Base-by-base conservation (phyloP, 2,329 filamentous ascomycete genomes). In the Colletotrichum godetiae region DNA sequence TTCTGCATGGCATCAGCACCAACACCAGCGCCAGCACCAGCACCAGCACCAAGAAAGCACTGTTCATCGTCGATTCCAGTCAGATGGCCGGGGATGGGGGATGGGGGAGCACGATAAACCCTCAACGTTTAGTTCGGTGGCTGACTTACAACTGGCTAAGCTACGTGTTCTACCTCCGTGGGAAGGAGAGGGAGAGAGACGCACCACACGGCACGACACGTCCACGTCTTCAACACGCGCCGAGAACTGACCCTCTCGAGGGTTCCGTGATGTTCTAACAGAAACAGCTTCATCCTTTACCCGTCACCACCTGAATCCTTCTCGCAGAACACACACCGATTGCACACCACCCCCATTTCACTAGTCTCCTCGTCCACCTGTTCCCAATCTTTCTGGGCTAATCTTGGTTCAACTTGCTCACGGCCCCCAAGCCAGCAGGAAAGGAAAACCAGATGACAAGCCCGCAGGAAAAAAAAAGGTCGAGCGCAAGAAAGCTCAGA, bases 201-300 rank as follows among this genome's bases (percentile, higher is more conserved):
- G 27, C 27, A 42, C 37, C 37, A 42, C 15, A 42, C 37, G 13
- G 37, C 42, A 49, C 42, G 42, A n/a, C 42, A n/a, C 42, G 42
- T 49, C 11, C n/a, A 31, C 35, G 12, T 37, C 35, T 42, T 42
- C 13, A 15, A 42, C n/a, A 37, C 49, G 46, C 46, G 29, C 46
- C 46, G 27, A 27, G n/a, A 7, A 27, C 13, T 37, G 29, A 5
- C 22, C 61, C 15, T 11, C 24, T 31, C 12, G 46, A 31, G 19
- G 19, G 35, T 46, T 55, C 46, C 61, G 46, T 63, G 61, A 63
- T 37, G 61, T n/a, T 53, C 46, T 7, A 46, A 63, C 49, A 33
- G 31, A 13, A 13, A 49, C 7, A 55, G 61, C 61, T 37, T 55
- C 52, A 55, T 55, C 52, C 52, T 27, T 13, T 22, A 55, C 5